Conservation (phyloP, 139 green algal species). For the Volvox africanus region DNA sequence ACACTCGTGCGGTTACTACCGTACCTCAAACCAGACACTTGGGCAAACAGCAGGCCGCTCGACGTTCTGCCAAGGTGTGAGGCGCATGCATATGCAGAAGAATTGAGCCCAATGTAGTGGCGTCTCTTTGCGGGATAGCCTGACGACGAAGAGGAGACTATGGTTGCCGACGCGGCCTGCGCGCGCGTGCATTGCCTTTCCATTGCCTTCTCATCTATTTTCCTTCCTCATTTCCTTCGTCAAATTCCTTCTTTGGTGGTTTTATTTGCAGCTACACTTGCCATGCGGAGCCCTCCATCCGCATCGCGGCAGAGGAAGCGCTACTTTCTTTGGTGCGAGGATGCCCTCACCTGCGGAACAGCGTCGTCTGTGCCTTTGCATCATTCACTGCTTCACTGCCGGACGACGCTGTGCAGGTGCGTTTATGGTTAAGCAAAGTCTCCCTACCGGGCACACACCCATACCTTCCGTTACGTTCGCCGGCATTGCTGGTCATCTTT, state of each 20-base stretch:
- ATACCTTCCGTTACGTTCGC: background rate
- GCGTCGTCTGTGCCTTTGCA: conserved; percentile 70
- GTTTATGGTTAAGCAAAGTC: background rate
- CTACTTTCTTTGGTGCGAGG: conserved; percentile 69
- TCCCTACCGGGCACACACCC: background rate
- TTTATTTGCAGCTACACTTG: conserved; percentile 52
- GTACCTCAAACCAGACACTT: conserved; percentile 56
- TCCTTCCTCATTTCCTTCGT: no score
- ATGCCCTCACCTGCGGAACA: conserved; percentile 74
- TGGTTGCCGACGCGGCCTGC: no score
- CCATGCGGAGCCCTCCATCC: conserved; percentile 55
- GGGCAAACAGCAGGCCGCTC: conserved; percentile 46
- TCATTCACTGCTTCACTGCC: conserved; percentile 65
- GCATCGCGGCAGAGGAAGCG: conserved; percentile 57
- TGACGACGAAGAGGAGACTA: no score
- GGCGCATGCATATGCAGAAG: background rate
- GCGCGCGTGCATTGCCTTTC: no score
- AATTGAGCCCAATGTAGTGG: no score
- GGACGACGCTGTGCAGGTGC: conserved; percentile 80
- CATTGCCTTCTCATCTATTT: no score
- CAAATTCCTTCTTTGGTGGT: no score
- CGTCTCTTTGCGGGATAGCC: no score
- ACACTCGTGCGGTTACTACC: conserved; percentile 55
- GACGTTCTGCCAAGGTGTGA: conserved; percentile 64
- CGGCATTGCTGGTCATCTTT: background rate